Base-by-base conservation (phyloP, 768 basidiomycete genomes). In the Lentinula lateritia region DNA sequence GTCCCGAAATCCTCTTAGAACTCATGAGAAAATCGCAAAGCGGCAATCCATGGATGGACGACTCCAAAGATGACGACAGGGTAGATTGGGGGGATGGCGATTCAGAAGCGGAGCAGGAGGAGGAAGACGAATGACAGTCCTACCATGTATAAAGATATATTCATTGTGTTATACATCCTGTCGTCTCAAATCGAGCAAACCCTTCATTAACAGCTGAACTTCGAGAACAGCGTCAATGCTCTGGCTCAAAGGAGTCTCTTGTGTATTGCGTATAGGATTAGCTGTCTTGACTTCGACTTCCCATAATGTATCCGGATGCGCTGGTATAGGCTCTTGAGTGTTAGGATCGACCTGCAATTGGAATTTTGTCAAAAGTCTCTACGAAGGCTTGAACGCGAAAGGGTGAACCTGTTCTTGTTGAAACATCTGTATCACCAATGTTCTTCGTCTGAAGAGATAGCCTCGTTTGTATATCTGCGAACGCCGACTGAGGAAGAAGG, bases 241-340 rank as follows among this genome's bases (percentile, higher is more conserved):
- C 15, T 80, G 78, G 60, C 80, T 83, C n/a, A 93, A 77, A 5
- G 91, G 92, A 2, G 83, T 88, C 63, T 88, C 87, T 69, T 87
- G 90, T 0, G 87, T 89, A 61, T 90, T 91, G 15, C 88, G 83
- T 48, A 90, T 84, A 6, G 92, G 92, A 2, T 80, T 78, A 2
- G 90, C 89, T 1, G 92, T 92, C 71, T 90, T 92, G 54, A 92
- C 91, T 74, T 93, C 89, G 41, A 94, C 90, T 70, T 93, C 88
- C 92, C 92, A 94, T 5, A 91, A 78, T 0, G 90, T 90, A 65
- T 90, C 90, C 7, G 85, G 74, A 60, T 90, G 88, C n/a, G 89
- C 89, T 41, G 89, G 87, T 50, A 86, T 87, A 0, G 89, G 86
- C 65, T 87, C 83, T 58, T 86, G 86, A 5, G 89, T 91, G 72